phyloP scores from a whole-genome alignment of 1,139 yeast genomes.

The Williopsis jadinii region DNA sequence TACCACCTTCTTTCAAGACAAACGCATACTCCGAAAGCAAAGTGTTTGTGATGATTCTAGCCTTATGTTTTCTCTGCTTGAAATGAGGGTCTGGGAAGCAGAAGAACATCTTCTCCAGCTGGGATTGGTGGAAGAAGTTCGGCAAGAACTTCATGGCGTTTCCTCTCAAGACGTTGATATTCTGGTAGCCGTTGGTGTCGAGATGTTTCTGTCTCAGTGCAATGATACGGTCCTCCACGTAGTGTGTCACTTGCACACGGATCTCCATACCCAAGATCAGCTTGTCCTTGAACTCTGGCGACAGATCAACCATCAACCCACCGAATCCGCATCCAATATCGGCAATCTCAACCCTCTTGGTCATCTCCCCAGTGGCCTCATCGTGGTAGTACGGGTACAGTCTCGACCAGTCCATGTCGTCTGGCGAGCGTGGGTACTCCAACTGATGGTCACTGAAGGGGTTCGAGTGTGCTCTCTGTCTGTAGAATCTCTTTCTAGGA shows the following conservation, averaged over 20 bases:
- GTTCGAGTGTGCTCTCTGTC: slow-evolving; percentile 97
- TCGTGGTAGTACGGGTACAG: slow-evolving; percentile 59
- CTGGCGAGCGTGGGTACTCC: slow-evolving; percentile 80
- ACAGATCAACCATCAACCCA: slow-evolving; percentile 75
- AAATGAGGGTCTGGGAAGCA: slow-evolving; percentile 99
- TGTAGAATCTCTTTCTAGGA: slow-evolving; percentile 80
- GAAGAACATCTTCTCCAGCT: slow-evolving; percentile 85
- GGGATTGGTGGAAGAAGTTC: slow-evolving; percentile 78
- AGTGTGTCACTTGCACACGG: slow-evolving; percentile 94
- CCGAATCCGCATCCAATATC: slow-evolving; percentile 99
- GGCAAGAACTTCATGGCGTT: slow-evolving; percentile 98
- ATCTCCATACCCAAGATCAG: slow-evolving; percentile 93
- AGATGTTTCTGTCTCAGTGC: slow-evolving; percentile 59
- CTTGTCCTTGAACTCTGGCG: slow-evolving; percentile 67
- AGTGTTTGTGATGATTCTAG: slow-evolving; percentile 88
- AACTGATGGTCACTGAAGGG: slow-evolving; percentile 94
- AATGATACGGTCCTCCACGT: slow-evolving; percentile 90
- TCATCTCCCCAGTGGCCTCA: slow-evolving; percentile 35
- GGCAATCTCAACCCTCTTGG: slow-evolving; percentile 72
- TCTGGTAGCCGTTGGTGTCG: slow-evolving; percentile 47
- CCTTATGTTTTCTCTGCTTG: slow-evolving; percentile 95
- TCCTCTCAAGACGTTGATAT: slow-evolving; percentile 85
- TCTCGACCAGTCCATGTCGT: slow-evolving; percentile 78
- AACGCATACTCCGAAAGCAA: slow-evolving; percentile 88
- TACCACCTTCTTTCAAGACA: slow-evolving; percentile 79